A percentile compares a stretch with the other conserved stretches of the same genome.
phyloP scores from a whole-genome alignment of 2,329 filamentous ascomycete species.

The Monosporascus sp. region DNA sequence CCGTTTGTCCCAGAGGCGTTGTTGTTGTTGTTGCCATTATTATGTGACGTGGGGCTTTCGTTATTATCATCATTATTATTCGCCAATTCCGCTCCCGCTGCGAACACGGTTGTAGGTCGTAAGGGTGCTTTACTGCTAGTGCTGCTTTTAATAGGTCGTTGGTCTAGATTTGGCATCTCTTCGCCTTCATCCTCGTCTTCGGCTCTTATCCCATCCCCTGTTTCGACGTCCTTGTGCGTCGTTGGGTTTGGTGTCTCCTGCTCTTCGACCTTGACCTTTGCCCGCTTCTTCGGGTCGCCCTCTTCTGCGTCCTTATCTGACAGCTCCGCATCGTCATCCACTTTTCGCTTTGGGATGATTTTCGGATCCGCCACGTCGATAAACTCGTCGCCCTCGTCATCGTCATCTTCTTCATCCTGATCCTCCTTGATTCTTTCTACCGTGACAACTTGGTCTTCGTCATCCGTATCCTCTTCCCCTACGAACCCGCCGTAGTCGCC shows the following conservation, averaged over 20 bases:
- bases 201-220: background rate
- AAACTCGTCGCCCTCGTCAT: conserved; percentile 5
- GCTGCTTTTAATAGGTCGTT: background rate
- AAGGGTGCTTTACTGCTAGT: background rate
- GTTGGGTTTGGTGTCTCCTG: background rate
- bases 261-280: conserved; percentile 12
- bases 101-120: background rate
- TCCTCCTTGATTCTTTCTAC: conserved; percentile 1
- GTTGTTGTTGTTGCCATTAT: background rate
- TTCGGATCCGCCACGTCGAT: conserved; percentile 2
- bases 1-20: background rate
- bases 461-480: background rate
- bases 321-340: conserved; percentile 2
- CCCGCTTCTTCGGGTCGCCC: conserved; percentile 8
- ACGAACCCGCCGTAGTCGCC: background rate
- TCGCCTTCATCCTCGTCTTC: background rate
- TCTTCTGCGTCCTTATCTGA: conserved; percentile 8
- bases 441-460: background rate
- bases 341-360: conserved; percentile 17
- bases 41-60: background rate
- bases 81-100: background rate
- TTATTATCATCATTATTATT: background rate
- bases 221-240: background rate
- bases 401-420: conserved; percentile 2
- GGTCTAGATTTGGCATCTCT: background rate